Conservation (phyloP, 257 asterid species). For the Salvia splendens region DNA sequence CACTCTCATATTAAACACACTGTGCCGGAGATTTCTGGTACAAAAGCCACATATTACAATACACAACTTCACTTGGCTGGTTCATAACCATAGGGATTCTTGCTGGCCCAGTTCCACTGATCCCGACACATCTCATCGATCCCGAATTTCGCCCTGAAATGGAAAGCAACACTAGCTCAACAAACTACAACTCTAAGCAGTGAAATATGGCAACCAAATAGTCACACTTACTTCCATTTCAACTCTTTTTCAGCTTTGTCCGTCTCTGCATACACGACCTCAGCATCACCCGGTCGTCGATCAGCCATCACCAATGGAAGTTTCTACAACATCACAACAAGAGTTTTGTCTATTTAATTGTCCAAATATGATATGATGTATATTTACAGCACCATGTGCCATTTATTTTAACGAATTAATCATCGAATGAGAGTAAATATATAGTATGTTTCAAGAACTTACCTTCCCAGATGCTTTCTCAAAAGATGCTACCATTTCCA, state of each 20-base stretch:
- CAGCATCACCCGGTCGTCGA: slow-evolving; percentile 98
- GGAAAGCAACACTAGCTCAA: neutral
- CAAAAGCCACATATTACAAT: neutral
- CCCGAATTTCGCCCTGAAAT: slow-evolving; percentile 68
- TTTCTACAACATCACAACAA: slow-evolving; percentile 48
- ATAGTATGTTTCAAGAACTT: slow-evolving; percentile 27
- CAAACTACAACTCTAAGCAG: neutral
- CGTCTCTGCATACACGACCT: slow-evolving; percentile 81
- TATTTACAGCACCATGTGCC: neutral
- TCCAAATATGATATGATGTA: neutral
- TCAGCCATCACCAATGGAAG: slow-evolving; percentile 72
- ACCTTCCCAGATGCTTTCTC: slow-evolving; percentile 99
- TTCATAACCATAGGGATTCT: slow-evolving; percentile 87
- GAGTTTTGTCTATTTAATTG: too few species aligned
- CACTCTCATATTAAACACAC: slow-evolving; percentile 8
- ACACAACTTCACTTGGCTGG: slow-evolving; percentile 33
- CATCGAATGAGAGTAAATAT: neutral
- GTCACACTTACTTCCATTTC: slow-evolving; percentile 86
- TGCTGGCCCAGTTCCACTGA: slow-evolving; percentile 99
- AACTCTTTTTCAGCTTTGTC: slow-evolving; percentile 80
- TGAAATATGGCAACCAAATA: neutral
- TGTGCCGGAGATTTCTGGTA: neutral
- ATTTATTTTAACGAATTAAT: neutral
- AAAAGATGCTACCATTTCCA: slow-evolving; percentile 97
- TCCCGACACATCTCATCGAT: slow-evolving; percentile 87